Conservation (phyloP, 2,329 filamentous ascomycete genomes). For the Colletotrichum magnum region DNA sequence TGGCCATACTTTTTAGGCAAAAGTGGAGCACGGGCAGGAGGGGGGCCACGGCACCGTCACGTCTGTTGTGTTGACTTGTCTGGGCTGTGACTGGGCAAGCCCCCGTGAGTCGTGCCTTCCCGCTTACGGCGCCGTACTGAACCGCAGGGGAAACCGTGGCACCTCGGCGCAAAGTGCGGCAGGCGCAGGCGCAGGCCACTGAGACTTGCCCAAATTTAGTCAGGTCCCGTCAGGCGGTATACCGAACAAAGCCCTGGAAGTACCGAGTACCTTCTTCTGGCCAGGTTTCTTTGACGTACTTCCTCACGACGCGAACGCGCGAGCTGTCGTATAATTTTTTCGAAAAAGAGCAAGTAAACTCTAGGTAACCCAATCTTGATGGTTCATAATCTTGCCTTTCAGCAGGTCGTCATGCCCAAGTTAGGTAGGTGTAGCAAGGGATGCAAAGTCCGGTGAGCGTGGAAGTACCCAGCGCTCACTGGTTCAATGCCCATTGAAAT, state of each 20-base stretch:
- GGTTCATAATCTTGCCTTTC: too few relatives aligned
- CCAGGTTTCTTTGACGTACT: too few relatives aligned
- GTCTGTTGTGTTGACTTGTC: conserved; percentile 12
- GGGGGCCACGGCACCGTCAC: conserved; percentile 13
- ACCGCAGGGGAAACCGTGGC: neutral
- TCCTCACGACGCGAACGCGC: too few relatives aligned
- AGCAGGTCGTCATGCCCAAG: too few relatives aligned
- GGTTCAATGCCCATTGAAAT: too few relatives aligned
- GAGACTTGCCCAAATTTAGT: conserved; percentile 16
- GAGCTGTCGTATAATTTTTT: too few relatives aligned
- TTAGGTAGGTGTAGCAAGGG: too few relatives aligned
- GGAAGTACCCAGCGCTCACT: too few relatives aligned
- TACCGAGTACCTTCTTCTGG: too few relatives aligned
- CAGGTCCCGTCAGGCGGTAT: neutral
- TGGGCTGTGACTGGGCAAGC: conserved; percentile 30
- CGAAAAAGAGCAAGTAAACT: too few relatives aligned
- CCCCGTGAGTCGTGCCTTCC: conserved; percentile 23
- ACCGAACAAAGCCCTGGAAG: neutral
- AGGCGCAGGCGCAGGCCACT: conserved; percentile 15
- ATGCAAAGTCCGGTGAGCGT: too few relatives aligned
- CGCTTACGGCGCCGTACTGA: conserved; percentile 26
- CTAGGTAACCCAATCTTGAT: too few relatives aligned
- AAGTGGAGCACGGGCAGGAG: conserved; percentile 24
- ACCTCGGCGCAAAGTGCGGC: conserved; percentile 17
- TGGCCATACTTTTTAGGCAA: conserved; percentile 35